A percentile compares a stretch with the other conserved stretches of the same genome.
Conservation (phyloP, 768 basidiomycete species). For the Lentinula detonsa region DNA sequence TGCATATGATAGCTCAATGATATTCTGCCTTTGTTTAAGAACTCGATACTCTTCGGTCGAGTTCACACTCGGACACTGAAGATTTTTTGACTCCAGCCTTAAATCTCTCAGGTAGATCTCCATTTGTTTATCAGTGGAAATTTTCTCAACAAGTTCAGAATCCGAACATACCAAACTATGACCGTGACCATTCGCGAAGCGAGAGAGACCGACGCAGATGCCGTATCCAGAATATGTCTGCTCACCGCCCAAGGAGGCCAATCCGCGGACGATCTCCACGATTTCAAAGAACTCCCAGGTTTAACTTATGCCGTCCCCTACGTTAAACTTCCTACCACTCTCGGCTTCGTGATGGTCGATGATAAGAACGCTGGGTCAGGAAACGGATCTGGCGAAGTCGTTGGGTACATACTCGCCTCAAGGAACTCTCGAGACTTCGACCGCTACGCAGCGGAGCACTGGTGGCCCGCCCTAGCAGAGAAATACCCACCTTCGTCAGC, state of each 20-base stretch:
- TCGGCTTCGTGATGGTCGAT: neutral
- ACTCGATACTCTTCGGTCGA: neutral
- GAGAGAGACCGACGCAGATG: neutral
- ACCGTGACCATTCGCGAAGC: conserved; percentile 1
- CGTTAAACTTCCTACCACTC: neutral
- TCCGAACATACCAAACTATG: neutral
- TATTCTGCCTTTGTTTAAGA: neutral
- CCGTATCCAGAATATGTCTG: neutral
- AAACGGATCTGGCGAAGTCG: neutral
- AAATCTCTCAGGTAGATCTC: neutral
- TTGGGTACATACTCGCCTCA: neutral
- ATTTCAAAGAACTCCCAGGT: neutral
- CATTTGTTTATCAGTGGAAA: neutral
- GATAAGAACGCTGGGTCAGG: neutral
- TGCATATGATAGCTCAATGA: neutral
- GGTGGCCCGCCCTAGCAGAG: neutral
- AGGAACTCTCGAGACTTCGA: neutral
- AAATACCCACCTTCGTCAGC: conserved; percentile 1
- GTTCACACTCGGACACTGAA: neutral
- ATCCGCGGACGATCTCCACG: conserved; percentile 1
- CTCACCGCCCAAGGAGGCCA: neutral
- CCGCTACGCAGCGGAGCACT: neutral
- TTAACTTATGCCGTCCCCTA: neutral
- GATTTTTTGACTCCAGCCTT: neutral
- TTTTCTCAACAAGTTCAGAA: neutral